Percentiles rank a stretch among this genome's conserved stretches.
These are phyloP conservation scores for Teunomyces pallodes DNA, from an alignment of 805 yeast genomes.

Conservation along the genomic window DNA sequence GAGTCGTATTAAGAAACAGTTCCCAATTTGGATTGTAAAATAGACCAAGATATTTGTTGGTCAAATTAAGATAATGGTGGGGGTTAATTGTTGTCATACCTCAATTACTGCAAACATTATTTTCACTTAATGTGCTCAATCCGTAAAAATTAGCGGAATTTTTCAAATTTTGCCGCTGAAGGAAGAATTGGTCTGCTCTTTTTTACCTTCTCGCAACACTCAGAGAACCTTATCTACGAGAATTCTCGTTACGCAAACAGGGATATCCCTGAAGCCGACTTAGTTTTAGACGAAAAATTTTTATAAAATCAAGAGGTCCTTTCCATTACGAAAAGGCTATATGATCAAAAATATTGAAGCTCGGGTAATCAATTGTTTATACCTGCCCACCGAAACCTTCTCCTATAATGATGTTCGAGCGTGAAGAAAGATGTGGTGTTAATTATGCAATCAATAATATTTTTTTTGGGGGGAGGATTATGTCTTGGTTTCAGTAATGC, in stretches of 20 bases:
- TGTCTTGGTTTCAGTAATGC: not conserved
- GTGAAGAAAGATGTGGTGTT: not conserved
- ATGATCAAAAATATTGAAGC: too few relatives aligned
- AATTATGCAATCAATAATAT: not conserved
- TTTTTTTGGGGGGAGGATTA: not conserved
- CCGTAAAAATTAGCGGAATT: not conserved
- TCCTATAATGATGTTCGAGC: not conserved
- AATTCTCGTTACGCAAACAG: too few relatives aligned
- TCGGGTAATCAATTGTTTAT: too few relatives aligned
- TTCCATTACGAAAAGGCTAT: too few relatives aligned
- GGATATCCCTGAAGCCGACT: too few relatives aligned
- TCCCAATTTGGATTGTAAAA: constrained; percentile 29
- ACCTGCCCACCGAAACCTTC: not conserved
- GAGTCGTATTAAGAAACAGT: constrained; percentile 49
- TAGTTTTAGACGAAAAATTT: too few relatives aligned
- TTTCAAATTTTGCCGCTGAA: not conserved
- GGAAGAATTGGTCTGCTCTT: not conserved
- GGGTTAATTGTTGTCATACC: constrained; percentile 9
- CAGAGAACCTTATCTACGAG: too few relatives aligned
- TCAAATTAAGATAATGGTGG: constrained; percentile 24
- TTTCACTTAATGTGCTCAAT: too few relatives aligned
- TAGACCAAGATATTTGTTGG: constrained; percentile 26
- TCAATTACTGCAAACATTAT: not conserved
- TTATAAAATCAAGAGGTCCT: too few relatives aligned
- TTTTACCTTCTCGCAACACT: too few relatives aligned